Evolutionary conservation across 257 asterid genomes (phyloP), one percentile per base, ranked within the genome.

Genomic region (Coffea canephora): DNA sequence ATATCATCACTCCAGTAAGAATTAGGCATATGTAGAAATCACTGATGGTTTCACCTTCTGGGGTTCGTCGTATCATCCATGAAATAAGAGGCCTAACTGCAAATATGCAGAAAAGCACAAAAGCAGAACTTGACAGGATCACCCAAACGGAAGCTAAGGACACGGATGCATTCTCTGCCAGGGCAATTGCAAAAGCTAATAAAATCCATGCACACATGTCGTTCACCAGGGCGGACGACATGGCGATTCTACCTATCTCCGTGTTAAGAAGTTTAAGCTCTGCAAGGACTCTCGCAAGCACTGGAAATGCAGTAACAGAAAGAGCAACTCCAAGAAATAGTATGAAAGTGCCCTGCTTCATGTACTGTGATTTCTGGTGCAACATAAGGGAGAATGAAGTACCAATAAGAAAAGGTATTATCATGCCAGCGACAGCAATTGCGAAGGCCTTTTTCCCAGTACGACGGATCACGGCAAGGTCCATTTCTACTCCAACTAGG

Each of bases 401-500:
- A 8, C 98, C 99, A 8, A 96, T 82, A 0, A 94, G 81, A 54
- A 91, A 94, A 12, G 98, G 99, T 3, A 94, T 57, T 19, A 94
- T 66, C 97, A 94, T 96, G 69, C 99, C 97, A 0, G 93, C 86
- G 0, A 86, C 9, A 0, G 99, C 97, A 34, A 96, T 88, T 7
- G 80, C 80, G 1, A 96, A 19, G 1, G 97, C 96, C 78, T 82
- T 82, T 79, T 83, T 94, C 0, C 98, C 95, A 0, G 94, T 96
- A 8, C 93, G 84, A 61, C 86, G 88, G 23, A 96, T 86, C 19
- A 96, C 97, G 2, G 89, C 91, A 8, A 96, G 83, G 89, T 96
- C 99, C 98, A 94, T 96, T 83, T 96, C 99, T 1, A 96, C 94
- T 31, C 99, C 99, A 2, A 96, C 90, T 23, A 94, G 91, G 79